Conservation (phyloP, 345 rosid genomes). For the Pelargonium nanum region DNA sequence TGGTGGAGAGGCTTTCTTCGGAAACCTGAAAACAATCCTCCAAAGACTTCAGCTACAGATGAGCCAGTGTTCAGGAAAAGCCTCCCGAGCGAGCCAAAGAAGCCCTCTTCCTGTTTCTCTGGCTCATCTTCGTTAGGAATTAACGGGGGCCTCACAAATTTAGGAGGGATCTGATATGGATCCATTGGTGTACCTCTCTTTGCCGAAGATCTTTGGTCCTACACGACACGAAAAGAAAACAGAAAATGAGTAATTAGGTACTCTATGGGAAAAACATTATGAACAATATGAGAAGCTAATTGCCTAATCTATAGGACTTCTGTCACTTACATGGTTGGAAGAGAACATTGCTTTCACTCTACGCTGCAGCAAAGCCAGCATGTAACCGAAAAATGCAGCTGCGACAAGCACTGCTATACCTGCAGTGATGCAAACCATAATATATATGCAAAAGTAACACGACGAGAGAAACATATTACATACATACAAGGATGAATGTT, state of each 20-base stretch:
- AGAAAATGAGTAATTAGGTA: background rate
- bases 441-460: slow-evolving; percentile 4
- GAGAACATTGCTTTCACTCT: slow-evolving; percentile 55
- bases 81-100: slow-evolving; percentile 64
- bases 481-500: background rate
- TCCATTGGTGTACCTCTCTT: slow-evolving; percentile 38
- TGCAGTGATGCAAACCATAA: slow-evolving; percentile 15
- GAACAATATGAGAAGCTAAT: background rate
- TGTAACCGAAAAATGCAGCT: slow-evolving; percentile 76
- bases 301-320: background rate
- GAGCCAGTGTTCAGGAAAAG: slow-evolving; percentile 62
- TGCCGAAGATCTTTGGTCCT: slow-evolving; percentile 34
- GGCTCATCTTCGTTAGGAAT: slow-evolving; percentile 61
- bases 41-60: slow-evolving; percentile 44
- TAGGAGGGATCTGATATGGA: slow-evolving; percentile 56
- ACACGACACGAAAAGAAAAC: no score
- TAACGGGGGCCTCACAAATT: slow-evolving; percentile 54
- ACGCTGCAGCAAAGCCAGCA: slow-evolving; percentile 77
- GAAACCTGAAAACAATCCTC: slow-evolving; percentile 34
- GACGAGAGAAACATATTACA: background rate
- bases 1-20: slow-evolving; percentile 30
- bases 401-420: slow-evolving; percentile 70
- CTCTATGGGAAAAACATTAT: background rate
- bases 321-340: slow-evolving; percentile 36
- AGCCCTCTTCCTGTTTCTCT: slow-evolving; percentile 51